These are phyloP conservation scores for Neonectria sp. DNA, from an alignment of 2,329 filamentous ascomycete genomes.

Conservation along the genomic window DNA sequence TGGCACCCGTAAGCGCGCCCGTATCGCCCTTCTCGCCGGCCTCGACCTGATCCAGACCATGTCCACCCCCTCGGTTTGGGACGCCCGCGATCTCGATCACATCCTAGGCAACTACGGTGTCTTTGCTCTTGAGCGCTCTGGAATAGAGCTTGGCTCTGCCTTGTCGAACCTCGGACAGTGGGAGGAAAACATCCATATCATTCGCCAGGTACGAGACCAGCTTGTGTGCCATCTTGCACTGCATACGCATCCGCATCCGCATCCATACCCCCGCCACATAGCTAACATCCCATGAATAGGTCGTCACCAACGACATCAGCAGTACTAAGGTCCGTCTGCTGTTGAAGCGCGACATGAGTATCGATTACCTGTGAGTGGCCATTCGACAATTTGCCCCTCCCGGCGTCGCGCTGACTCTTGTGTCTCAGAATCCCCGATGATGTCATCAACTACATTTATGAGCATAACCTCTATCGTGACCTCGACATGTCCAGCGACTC, in stretches of 20 bases:
- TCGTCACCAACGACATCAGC: conserved; percentile 87
- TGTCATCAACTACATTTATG: conserved; percentile 82
- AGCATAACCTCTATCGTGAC: conserved; percentile 76
- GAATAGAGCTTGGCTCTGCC: conserved; percentile 91
- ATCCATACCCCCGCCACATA: conserved; percentile 10
- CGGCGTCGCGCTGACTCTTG: conserved; percentile 5
- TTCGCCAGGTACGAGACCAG: conserved; percentile 65
- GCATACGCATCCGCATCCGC: not conserved
- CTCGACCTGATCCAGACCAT: conserved; percentile 83
- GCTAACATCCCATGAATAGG: conserved; percentile 60
- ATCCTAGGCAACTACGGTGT: conserved; percentile 88
- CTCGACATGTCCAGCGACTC: conserved; percentile 46
- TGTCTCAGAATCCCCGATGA: conserved; percentile 70
- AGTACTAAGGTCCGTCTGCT: conserved; percentile 88
- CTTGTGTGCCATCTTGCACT: not conserved
- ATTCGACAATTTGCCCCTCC: not conserved
- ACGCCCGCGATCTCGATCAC: conserved; percentile 85
- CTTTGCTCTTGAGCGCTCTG: conserved; percentile 89
- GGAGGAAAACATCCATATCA: conserved; percentile 89
- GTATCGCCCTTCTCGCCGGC: conserved; percentile 87
- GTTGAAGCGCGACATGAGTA: conserved; percentile 84
- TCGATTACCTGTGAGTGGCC: conserved; percentile 72
- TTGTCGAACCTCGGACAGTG: conserved; percentile 85
- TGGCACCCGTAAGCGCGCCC: conserved; percentile 76
- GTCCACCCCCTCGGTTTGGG: conserved; percentile 85